Evolutionary conservation across 2,329 filamentous ascomycete species (phyloP).

Genomic region (Cadophora sp.): DNA sequence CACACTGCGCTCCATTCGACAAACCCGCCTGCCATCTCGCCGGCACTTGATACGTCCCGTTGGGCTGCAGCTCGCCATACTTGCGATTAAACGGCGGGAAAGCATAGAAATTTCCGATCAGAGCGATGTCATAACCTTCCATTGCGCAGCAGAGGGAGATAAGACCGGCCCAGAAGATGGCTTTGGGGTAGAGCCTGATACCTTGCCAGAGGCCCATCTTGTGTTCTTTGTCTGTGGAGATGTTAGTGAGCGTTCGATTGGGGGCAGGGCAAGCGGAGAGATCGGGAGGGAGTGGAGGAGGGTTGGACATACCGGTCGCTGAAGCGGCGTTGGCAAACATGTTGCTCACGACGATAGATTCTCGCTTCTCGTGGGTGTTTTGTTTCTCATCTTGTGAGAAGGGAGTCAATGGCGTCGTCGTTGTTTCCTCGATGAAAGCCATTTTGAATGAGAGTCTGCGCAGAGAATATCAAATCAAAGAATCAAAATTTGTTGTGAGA

Average conservation of each 20-base stretch:
- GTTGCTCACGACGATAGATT: background rate
- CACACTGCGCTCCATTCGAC: background rate
- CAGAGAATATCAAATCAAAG: too few species aligned
- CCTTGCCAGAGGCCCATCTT: background rate
- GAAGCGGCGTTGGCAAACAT: background rate
- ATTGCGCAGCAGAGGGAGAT: constrained; percentile 20
- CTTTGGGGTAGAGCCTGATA: background rate
- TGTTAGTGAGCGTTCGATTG: background rate
- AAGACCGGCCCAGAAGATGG: background rate
- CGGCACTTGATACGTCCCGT: constrained; percentile 23
- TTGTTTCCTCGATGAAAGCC: background rate
- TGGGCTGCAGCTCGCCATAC: constrained; percentile 24
- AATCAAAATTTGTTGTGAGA: too few species aligned
- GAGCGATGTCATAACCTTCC: constrained; percentile 39
- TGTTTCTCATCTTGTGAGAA: background rate
- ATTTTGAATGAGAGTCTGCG: background rate
- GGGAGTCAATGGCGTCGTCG: too few species aligned
- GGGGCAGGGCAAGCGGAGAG: too few species aligned
- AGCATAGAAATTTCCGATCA: constrained; percentile 37
- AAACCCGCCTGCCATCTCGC: constrained; percentile 35
- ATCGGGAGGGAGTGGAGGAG: too few species aligned
- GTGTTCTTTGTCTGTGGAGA: background rate
- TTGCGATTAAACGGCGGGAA: constrained; percentile 33
- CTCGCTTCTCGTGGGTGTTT: background rate
- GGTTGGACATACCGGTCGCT: background rate